Conservation (phyloP, 805 yeast genomes). For the Clavispora santaluciae region DNA sequence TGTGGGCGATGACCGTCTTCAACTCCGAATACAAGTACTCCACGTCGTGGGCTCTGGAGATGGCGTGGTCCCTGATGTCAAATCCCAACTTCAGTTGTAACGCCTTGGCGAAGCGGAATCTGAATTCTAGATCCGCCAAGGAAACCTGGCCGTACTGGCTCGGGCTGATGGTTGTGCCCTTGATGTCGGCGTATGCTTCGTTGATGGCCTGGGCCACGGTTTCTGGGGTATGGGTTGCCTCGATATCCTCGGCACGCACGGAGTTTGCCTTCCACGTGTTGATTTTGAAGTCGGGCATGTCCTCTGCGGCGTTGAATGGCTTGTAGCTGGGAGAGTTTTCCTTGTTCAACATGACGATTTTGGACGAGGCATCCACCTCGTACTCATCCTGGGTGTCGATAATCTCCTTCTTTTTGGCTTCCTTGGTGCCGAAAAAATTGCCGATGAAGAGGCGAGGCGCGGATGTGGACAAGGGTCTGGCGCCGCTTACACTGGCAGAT, state of each 20-base stretch:
- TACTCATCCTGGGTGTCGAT: slow-evolving; percentile 36
- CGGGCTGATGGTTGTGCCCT: slow-evolving; percentile 12
- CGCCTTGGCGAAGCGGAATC: slow-evolving; percentile 47
- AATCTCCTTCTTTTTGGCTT: slow-evolving; percentile 29
- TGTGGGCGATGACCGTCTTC: slow-evolving; percentile 32
- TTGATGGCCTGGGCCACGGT: slow-evolving; percentile 22
- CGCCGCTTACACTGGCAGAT: background rate
- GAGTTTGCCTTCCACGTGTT: slow-evolving; percentile 31
- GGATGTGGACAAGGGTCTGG: slow-evolving; percentile 7
- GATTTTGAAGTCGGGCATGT: slow-evolving; percentile 33
- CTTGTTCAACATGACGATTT: slow-evolving; percentile 32
- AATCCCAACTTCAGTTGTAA: slow-evolving; percentile 47
- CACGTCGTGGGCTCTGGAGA: slow-evolving; percentile 39
- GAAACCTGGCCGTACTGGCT: slow-evolving; percentile 2
- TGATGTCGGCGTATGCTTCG: slow-evolving; percentile 21
- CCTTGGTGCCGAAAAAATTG: slow-evolving; percentile 31
- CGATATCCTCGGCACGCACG: slow-evolving; percentile 24
- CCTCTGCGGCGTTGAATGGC: slow-evolving; percentile 22
- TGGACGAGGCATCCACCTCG: slow-evolving; percentile 27
- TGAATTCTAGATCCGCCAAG: slow-evolving; percentile 35
- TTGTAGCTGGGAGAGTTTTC: slow-evolving; percentile 29
- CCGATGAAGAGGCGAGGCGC: slow-evolving; percentile 22
- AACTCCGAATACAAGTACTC: slow-evolving; percentile 36
- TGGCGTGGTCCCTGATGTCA: slow-evolving; percentile 47
- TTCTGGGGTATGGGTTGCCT: slow-evolving; percentile 22